Evolutionary conservation across 2,329 filamentous ascomycete species (phyloP), one percentile per base, ranked within the genome.

Genomic region (Westerdykella aurantiaca): DNA sequence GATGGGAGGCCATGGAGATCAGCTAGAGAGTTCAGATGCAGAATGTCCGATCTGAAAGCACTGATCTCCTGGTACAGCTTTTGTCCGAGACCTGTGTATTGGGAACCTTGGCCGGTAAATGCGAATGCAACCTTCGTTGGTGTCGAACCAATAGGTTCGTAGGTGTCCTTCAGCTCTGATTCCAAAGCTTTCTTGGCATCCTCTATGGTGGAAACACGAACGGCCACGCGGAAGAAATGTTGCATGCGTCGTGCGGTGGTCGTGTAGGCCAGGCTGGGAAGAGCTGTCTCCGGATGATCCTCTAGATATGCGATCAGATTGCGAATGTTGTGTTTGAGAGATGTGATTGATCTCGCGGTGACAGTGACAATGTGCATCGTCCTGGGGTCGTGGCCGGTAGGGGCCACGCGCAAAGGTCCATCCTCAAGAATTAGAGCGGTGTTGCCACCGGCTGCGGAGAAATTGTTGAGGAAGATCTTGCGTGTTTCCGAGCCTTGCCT

Each of bases 361-460:
- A 77, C 71, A 12, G 74, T 72, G 47, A 77, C 60, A 11, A 70
- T 69, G 41, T 75, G 68, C 46, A 71, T 70, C 31, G 65, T 60
- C 43, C 75, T 68, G 11, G 72, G 71, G 49, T 77, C 75, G 11
- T 63, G 56, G 22, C 49, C 69, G 39, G 49, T 66, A 7, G 72
- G 70, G 0, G 63, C 60, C 45, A 70, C 60, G 10, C 60, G 64
- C 17, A 73, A 47, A 33, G 74, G 74, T 18, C 67, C 74, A 51
- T 78, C 75, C 50, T 77, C 74, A 5, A 78, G 52, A n/a, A 77
- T 58, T 25, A 77, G 59, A 10, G 73, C 72, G 38, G 75, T 77
- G 61, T 78, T 78, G 37, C 75, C 75, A 58, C 74, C 74, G 46
- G 73, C 73, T 41, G 73, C 73, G 35, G 71, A 74, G 64, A 76